Base-by-base conservation (phyloP, 768 basidiomycete genomes). In the Rhizopogon sp. region DNA sequence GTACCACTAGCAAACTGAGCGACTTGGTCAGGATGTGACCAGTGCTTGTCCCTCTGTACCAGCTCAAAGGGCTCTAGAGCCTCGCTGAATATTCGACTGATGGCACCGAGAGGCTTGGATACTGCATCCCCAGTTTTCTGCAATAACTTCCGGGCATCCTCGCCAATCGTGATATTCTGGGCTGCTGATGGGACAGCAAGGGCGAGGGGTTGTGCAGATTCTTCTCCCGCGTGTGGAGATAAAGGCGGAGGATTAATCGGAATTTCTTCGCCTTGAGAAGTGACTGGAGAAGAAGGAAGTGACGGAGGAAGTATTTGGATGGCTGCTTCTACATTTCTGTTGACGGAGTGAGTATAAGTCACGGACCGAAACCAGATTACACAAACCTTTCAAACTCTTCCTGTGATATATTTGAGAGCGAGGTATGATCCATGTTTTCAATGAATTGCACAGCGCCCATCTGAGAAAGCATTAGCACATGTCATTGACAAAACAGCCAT, bases 371-470 rank as follows among this genome's bases (percentile, higher is more conserved):
- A 25, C 3, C 5, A 2, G 14, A 16, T 11, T n/a, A 35, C 46
- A 59, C 75, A 41, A 64, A 88, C 87, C 71, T 76, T 66, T 98
- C 97, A 56, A 99, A 99, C 58, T 98, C 93, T 43, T 89, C 88
- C 67, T 93, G 90, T 1, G 90, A 83, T 58, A 98, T 98, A 62
- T 90, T 87, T n/a, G 93, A 96, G 42, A 99, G 73, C 7, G 90
- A 90, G 0, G 93, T 88, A 56, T 95, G 90, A 67, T 98, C 97
- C 92, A 99, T 94, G 0, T 93, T 91, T 72, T 99, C 97, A 58
- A 99, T 94, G 68, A 98, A 99, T 1, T 92, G 90, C 37, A 98
- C 91, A 2, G 97, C 93, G 3, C 93, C 97, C 83, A 89, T 95
- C 93, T 98, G 58, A 10, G 7, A 5, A 52, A 35, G 10, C 25